Base-by-base conservation (phyloP, 768 basidiomycete genomes). In the Hirschioporus abietinus region DNA sequence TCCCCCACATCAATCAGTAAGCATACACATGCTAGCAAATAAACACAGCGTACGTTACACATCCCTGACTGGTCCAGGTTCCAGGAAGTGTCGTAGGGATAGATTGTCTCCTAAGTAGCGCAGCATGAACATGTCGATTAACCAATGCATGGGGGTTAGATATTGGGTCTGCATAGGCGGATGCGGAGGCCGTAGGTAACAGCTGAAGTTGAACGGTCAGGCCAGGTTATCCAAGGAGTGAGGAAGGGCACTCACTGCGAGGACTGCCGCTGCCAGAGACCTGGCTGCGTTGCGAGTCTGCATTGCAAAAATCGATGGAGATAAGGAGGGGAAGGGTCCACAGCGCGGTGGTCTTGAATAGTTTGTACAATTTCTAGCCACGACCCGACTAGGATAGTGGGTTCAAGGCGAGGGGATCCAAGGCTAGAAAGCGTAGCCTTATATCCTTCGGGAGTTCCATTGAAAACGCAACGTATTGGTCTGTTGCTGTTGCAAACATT, bases 1-100 rank as follows among this genome's bases (percentile, higher is more conserved):
- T 69, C 34, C 18, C 5, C 25, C 35, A 34, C 17, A 7, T 12
- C 35, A 25, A 27, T 24, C n/a, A 25, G 23, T 59, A 27, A 24
- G 61, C n/a, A 64, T 12, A 23, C 36, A 10, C 18, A n/a, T 20
- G 35, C 58, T 9, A 6, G 63, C 34, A 35, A 7, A 20, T 18
- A 23, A 35, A 26, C 7, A 23, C 7, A n/a, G 66, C 70, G 17
- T 34, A 72, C 71, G 68, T 67, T 58, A 70, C 68, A 63, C 73
- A 74, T 52, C 72, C 72, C 35, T 67, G 60, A 17, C 60, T 64
- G 60, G 70, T 67, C 73, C 73, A 74, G 20, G 68, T 71, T 20
- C 68, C 68, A 25, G 73, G 71, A 15, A 73, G 65, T 3, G 67
- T 69, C 0, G 70, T 52, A 52, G 42, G 42, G 12, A 52, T 52